Percentiles rank a stretch among this genome's conserved stretches.
Evolutionary conservation across 2,329 filamentous ascomycete genomes (phyloP).

Genomic region (Ambrosiella xylebori): DNA sequence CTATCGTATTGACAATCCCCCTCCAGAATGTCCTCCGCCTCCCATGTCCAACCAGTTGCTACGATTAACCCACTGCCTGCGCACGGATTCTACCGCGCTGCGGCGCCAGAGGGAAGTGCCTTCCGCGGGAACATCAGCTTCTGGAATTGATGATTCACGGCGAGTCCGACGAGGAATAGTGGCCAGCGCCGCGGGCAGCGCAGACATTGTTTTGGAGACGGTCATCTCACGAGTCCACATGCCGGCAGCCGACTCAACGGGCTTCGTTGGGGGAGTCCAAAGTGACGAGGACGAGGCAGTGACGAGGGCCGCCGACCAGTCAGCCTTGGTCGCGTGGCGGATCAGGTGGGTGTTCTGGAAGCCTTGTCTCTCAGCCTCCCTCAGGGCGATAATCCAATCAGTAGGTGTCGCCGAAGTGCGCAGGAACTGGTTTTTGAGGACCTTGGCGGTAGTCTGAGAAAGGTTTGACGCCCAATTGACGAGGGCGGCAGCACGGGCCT

Average conservation of each 20-base stretch:
- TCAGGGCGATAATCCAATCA: conserved; percentile 26
- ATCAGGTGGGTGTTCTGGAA: conserved; percentile 4
- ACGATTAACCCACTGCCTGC: not conserved
- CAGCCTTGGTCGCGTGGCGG: conserved; percentile 16
- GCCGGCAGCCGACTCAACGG: conserved; percentile 18
- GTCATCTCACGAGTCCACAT: not conserved
- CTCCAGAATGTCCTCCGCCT: not conserved
- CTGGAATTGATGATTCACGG: not conserved
- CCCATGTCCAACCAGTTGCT: not conserved
- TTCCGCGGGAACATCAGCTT: not conserved
- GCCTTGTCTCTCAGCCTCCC: conserved; percentile 17
- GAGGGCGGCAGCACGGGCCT: conserved; percentile 2
- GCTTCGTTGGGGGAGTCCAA: conserved; percentile 26
- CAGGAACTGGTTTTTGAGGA: conserved; percentile 10
- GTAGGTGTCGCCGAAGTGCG: conserved; percentile 13
- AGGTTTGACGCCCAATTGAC: conserved; percentile 11
- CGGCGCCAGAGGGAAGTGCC: not conserved
- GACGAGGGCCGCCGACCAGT: conserved; percentile 12
- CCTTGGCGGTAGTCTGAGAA: conserved; percentile 2
- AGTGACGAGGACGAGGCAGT: not conserved
- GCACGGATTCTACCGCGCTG: no score
- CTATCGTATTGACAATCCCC: not conserved
- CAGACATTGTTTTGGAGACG: not conserved
- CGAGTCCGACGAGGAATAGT: not conserved
- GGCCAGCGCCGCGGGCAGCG: not conserved